Evolutionary conservation across 495 filamentous ascomycete genomes (phyloP).

Genomic region (Glutinoglossum americanum): DNA sequence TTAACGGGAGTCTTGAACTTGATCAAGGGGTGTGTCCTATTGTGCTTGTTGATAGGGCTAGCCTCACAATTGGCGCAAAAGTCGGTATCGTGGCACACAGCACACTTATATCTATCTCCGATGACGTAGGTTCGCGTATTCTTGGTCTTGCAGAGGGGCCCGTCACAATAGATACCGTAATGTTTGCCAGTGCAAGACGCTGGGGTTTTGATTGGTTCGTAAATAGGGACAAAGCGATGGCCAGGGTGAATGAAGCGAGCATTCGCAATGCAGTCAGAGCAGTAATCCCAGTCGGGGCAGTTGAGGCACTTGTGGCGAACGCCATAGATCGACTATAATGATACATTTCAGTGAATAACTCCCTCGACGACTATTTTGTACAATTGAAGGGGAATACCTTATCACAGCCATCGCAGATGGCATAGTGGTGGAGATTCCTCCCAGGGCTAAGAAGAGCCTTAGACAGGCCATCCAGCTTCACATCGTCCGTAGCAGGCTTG

Average conservation of each 20-base stretch:
- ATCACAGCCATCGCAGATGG: constrained; percentile 90
- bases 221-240: constrained; percentile 82
- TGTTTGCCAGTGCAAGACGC: constrained; percentile 33
- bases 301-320: constrained; percentile 92
- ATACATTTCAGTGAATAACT: constrained; percentile 11
- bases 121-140: constrained; percentile 43
- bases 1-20: constrained; percentile 92
- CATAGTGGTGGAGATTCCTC: constrained; percentile 59
- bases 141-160: constrained; percentile 54
- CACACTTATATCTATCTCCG: constrained; percentile 88
- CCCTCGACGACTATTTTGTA: not conserved
- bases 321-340: constrained; percentile 45
- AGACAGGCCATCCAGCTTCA: constrained; percentile 31
- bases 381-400: constrained; percentile 25
- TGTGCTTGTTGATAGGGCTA: constrained; percentile 62
- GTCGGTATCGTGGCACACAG: constrained; percentile 87
- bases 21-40: constrained; percentile 84
- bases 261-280: constrained; percentile 47
- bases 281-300: constrained; percentile 97
- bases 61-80: constrained; percentile 94
- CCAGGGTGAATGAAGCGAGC: constrained; percentile 48
- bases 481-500: constrained; percentile 33
- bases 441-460: constrained; percentile 52
- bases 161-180: constrained; percentile 82
- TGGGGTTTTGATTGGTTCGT: constrained; percentile 37